These are phyloP conservation scores for Mycena latifolia DNA, from an alignment of 768 basidiomycete species.

Conservation along the genomic window DNA sequence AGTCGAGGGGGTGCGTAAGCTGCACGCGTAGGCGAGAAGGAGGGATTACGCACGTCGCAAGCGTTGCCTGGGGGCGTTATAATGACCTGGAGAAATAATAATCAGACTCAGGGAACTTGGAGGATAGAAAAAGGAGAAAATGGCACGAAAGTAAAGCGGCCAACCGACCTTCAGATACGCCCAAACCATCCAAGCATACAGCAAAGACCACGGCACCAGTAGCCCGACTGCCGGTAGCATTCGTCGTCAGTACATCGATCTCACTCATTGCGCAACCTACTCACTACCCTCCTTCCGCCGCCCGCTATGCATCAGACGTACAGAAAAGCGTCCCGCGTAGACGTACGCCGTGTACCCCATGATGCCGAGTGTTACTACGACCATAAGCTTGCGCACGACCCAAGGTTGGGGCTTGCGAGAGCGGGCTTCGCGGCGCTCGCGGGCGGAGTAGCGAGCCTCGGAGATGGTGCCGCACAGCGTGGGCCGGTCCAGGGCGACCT, in stretches of 20 bases:
- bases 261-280: constrained; percentile 46
- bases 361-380: constrained; percentile 69
- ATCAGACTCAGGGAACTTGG: not conserved
- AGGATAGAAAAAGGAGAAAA: too few relatives aligned
- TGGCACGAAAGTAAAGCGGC: not conserved
- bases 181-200: constrained; percentile 84
- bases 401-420: constrained; percentile 72
- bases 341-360: constrained; percentile 82
- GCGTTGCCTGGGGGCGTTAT: not conserved
- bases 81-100: not conserved
- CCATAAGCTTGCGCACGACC: constrained; percentile 77
- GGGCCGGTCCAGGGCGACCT: constrained; percentile 12
- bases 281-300: constrained; percentile 73
- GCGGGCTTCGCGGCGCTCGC: constrained; percentile 56
- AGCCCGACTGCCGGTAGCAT: constrained; percentile 73
- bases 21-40: constrained; percentile 54
- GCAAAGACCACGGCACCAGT: constrained; percentile 69
- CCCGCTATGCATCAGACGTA: constrained; percentile 74
- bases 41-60: not conserved
- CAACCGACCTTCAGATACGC: constrained; percentile 74
- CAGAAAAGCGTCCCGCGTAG: constrained; percentile 78
- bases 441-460: constrained; percentile 54
- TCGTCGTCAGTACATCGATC: not conserved
- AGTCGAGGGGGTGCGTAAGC: constrained; percentile 13
- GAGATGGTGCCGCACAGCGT: constrained; percentile 67